Evolutionary conservation across 2,329 filamentous ascomycete genomes (phyloP).

Genomic region (Aspergillus vadensis): DNA sequence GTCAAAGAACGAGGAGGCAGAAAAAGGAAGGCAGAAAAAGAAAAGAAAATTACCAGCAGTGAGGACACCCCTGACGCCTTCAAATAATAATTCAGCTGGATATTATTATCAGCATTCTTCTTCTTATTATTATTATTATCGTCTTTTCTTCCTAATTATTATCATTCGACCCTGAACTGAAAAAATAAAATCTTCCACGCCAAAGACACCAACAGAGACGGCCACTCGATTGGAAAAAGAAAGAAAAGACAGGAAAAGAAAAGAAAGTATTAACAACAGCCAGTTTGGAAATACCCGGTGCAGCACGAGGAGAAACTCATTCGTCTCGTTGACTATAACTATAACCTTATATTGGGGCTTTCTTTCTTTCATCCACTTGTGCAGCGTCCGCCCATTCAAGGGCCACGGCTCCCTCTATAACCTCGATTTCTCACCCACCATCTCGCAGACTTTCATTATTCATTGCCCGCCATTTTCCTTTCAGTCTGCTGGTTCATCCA

Average conservation of each 20-base stretch:
- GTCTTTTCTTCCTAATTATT: too few species aligned
- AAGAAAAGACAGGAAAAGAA: conserved; percentile 7
- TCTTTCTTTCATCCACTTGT: conserved; percentile 13
- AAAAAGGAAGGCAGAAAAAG: conserved; percentile 11
- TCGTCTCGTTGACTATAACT: conserved; percentile 13
- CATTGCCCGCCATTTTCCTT: conserved; percentile 17
- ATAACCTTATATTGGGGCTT: conserved; percentile 17
- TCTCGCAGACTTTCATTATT: conserved; percentile 18
- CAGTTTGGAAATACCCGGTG: background rate
- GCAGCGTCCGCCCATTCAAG: background rate
- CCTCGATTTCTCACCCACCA: conserved; percentile 1
- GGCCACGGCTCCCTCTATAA: conserved; percentile 8
- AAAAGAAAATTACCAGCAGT: background rate
- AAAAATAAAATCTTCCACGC: background rate
- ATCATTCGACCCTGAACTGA: too few species aligned
- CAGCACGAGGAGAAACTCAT: conserved; percentile 10
- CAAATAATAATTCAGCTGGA: background rate
- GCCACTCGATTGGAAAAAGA: conserved; percentile 2
- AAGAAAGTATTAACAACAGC: background rate
- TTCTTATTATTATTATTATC: too few species aligned
- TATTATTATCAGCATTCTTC: background rate
- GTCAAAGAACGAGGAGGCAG: conserved; percentile 22
- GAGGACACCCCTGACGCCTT: background rate
- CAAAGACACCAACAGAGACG: background rate
- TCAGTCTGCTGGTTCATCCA: conserved; percentile 11